These are phyloP conservation scores for Cryptococcus wingfieldii DNA, from an alignment of 1,284 basidiomycete genomes.

Conservation along the genomic window DNA sequence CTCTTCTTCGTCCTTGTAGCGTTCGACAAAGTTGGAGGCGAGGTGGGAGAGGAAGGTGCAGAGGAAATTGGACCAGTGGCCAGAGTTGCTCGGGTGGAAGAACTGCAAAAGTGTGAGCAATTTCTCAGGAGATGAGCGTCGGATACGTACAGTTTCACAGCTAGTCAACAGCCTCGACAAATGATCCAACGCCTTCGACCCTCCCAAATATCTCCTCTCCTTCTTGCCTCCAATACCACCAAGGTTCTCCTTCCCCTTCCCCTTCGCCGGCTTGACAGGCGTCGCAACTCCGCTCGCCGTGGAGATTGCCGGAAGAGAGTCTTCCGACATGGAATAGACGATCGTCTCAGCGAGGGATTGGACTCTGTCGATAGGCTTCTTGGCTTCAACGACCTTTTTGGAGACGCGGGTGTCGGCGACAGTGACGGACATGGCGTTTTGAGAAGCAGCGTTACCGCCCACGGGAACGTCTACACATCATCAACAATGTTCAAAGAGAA, in stretches of 20 bases:
- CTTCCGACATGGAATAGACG: slow-evolving; percentile 85
- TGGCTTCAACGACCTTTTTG: slow-evolving; percentile 67
- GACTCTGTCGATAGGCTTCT: slow-evolving; percentile 67
- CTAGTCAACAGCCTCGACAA: slow-evolving; percentile 85
- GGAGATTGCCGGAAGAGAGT: slow-evolving; percentile 56
- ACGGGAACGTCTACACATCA: slow-evolving; percentile 53
- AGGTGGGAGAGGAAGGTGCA: slow-evolving; percentile 75
- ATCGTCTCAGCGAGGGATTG: slow-evolving; percentile 79
- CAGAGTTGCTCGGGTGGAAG: slow-evolving; percentile 51
- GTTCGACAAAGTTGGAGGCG: slow-evolving; percentile 76
- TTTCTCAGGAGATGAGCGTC: not conserved
- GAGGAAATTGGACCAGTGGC: slow-evolving; percentile 53
- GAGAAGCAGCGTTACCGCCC: slow-evolving; percentile 36
- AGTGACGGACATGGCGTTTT: slow-evolving; percentile 46
- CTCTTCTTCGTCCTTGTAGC: slow-evolving; percentile 77
- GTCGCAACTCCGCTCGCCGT: slow-evolving; percentile 34
- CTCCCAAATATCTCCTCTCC: slow-evolving; percentile 62
- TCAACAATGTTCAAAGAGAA: not conserved
- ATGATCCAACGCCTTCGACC: slow-evolving; percentile 84
- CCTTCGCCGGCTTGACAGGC: slow-evolving; percentile 47
- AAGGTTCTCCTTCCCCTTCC: slow-evolving; percentile 39
- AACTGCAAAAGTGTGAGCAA: slow-evolving; percentile 14
- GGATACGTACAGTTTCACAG: slow-evolving; percentile 62
- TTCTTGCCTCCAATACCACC: slow-evolving; percentile 38
- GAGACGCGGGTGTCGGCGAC: slow-evolving; percentile 56